These are phyloP conservation scores for Alternaria sp. DNA, from an alignment of 2,329 filamentous ascomycete species.

Conservation along the genomic window DNA sequence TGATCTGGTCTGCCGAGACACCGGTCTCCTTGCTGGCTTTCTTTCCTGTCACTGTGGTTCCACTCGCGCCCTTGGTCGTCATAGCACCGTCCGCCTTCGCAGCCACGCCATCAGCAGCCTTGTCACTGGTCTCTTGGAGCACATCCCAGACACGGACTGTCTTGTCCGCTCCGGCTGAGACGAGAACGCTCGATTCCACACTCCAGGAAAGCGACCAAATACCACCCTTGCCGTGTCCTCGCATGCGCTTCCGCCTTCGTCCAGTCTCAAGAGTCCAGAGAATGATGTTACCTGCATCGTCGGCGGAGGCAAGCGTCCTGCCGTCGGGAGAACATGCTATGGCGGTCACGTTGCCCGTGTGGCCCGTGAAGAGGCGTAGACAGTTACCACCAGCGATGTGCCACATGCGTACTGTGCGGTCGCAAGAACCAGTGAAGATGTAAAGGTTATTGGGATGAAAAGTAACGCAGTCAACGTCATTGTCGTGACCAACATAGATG, in stretches of 20 bases:
- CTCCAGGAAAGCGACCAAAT: constrained; percentile 95
- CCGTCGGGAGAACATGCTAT: constrained; percentile 87
- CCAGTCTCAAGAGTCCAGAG: constrained; percentile 94
- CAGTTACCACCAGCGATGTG: constrained; percentile 85
- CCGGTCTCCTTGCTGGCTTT: constrained; percentile 91
- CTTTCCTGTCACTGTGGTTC: constrained; percentile 51
- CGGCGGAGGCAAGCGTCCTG: constrained; percentile 87
- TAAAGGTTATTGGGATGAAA: constrained; percentile 97
- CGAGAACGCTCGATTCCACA: constrained; percentile 87
- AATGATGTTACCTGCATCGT: constrained; percentile 86
- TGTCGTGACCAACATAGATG: constrained; percentile 90
- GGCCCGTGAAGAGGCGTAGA: constrained; percentile 89
- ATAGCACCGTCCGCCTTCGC: constrained; percentile 60
- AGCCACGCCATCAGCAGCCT: constrained; percentile 57
- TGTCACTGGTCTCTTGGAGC: constrained; percentile 67
- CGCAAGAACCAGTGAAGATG: constrained; percentile 88
- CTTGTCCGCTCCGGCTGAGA: constrained; percentile 88
- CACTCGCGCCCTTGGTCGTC: constrained; percentile 57
- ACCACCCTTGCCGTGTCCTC: constrained; percentile 90
- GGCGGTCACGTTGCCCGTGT: constrained; percentile 84
- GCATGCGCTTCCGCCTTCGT: constrained; percentile 85
- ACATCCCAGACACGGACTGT: constrained; percentile 96
- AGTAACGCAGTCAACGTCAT: constrained; percentile 85
- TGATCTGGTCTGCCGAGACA: constrained; percentile 91
- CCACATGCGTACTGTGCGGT: constrained; percentile 98